A percentile compares a stretch with the other conserved stretches of the same genome.
Evolutionary conservation across 2,329 filamentous ascomycete species (phyloP).

Genomic region (Plenodomus lindquistii): DNA sequence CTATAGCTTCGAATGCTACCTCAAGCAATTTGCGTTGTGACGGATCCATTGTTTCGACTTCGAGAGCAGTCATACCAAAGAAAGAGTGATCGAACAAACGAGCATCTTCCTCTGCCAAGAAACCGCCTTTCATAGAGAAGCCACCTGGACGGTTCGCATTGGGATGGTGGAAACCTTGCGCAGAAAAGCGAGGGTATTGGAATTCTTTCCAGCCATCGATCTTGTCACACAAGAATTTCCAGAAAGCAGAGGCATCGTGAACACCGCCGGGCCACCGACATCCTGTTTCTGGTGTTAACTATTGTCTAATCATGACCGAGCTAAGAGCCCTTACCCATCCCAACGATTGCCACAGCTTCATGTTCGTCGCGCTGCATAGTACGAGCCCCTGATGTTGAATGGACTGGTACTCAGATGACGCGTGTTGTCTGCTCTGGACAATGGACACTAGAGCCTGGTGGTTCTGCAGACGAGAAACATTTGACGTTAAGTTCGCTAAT

Average conservation of each 20-base stretch:
- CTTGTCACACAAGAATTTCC: constrained; percentile 37
- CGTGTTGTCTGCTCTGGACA: too few relatives aligned
- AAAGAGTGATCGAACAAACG: constrained; percentile 42
- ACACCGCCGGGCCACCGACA: constrained; percentile 29
- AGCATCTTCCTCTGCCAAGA: constrained; percentile 41
- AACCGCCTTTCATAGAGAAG: constrained; percentile 9
- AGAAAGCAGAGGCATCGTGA: constrained; percentile 14
- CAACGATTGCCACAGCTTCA: constrained; percentile 34
- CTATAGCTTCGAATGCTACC: constrained; percentile 44
- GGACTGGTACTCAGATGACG: too few relatives aligned
- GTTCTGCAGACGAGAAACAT: too few relatives aligned
- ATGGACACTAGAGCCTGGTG: too few relatives aligned
- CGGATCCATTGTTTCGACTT: constrained; percentile 30
- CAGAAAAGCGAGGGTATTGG: constrained; percentile 32
- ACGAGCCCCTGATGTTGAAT: too few relatives aligned
- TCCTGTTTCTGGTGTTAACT: constrained; percentile 6
- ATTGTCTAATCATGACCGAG: not conserved
- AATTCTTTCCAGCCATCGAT: constrained; percentile 29
- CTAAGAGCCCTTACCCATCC: constrained; percentile 16
- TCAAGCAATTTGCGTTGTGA: constrained; percentile 38
- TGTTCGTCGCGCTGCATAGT: too few relatives aligned
- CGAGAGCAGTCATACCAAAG: constrained; percentile 28
- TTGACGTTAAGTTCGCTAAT: too few relatives aligned
- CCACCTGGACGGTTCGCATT: constrained; percentile 30
- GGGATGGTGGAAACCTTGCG: constrained; percentile 41